Evolutionary conservation across 495 filamentous ascomycete genomes (phyloP).

Genomic region (Tuber calosporum): DNA sequence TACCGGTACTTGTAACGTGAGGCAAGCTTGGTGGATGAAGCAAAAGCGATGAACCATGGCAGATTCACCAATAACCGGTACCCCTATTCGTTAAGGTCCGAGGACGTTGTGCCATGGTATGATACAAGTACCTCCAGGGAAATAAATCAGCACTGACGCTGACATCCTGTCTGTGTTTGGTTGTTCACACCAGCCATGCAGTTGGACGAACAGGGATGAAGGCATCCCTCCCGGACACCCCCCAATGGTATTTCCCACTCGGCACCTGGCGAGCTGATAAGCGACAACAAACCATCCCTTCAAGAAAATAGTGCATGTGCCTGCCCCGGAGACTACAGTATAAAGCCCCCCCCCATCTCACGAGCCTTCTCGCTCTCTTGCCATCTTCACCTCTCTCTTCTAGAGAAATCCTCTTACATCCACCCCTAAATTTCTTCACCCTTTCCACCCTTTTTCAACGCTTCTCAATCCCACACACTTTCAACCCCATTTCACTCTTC

Average conservation of each 20-base stretch:
- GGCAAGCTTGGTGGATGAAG: background rate
- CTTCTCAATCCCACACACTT: background rate
- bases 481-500: slow-evolving; percentile 15
- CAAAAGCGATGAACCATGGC: background rate
- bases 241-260: background rate
- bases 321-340: slow-evolving; percentile 18
- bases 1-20: no score
- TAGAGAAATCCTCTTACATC: background rate
- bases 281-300: background rate
- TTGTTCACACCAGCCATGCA: slow-evolving; percentile 3
- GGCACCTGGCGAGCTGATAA: background rate
- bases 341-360: slow-evolving; percentile 13
- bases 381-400: slow-evolving; percentile 9
- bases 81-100: background rate
- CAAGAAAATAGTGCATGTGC: background rate
- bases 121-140: background rate
- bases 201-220: background rate
- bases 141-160: background rate
- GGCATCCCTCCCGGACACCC: background rate
- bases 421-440: background rate
- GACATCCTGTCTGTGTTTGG: background rate
- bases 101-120: background rate
- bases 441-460: background rate
- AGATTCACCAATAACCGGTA: background rate
- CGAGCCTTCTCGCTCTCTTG: background rate